These are phyloP conservation scores for Chloranthus sessilifolius DNA, from an alignment of 164 flowering plant species.

Conservation along the genomic window DNA sequence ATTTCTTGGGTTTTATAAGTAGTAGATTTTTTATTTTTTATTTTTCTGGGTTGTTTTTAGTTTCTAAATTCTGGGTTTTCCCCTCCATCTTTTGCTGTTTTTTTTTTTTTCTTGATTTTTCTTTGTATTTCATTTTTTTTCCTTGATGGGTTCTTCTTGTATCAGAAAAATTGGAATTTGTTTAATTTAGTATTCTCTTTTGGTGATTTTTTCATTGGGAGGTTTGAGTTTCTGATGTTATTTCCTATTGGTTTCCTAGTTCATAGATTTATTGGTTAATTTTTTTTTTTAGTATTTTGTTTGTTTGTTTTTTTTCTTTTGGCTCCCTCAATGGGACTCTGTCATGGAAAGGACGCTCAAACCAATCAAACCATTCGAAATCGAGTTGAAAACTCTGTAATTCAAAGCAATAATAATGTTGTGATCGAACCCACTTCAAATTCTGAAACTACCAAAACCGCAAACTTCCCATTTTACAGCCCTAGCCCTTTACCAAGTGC, in stretches of 20 bases:
- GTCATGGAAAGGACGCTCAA: constrained; percentile 70
- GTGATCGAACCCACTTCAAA: constrained; percentile 16
- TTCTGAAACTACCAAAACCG: constrained; percentile 34
- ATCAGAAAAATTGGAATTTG: not conserved
- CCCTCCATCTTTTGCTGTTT: not conserved
- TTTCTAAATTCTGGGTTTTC: not conserved
- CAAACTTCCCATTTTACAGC: constrained; percentile 68
- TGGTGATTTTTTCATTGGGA: not conserved
- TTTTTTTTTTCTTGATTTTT: no score
- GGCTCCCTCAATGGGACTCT: constrained; percentile 74
- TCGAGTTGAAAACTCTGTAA: constrained; percentile 22
- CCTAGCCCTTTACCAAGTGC: constrained; percentile 70
- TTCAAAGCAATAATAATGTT: constrained; percentile 16
- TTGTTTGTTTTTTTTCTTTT: not conserved
- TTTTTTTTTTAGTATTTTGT: not conserved
- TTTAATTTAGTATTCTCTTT: not conserved
- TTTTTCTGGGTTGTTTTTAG: no score
- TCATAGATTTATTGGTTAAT: not conserved
- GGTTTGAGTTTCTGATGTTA: not conserved
- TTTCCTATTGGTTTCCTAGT: not conserved
- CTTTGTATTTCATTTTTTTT: no score
- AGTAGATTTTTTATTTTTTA: no score
- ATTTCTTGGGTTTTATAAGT: no score
- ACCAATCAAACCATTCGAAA: constrained; percentile 16
- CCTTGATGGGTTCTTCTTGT: no score